phyloP scores from a whole-genome alignment of 169 alveolate genomes.

The Cyclospora cayetanensis region DNA sequence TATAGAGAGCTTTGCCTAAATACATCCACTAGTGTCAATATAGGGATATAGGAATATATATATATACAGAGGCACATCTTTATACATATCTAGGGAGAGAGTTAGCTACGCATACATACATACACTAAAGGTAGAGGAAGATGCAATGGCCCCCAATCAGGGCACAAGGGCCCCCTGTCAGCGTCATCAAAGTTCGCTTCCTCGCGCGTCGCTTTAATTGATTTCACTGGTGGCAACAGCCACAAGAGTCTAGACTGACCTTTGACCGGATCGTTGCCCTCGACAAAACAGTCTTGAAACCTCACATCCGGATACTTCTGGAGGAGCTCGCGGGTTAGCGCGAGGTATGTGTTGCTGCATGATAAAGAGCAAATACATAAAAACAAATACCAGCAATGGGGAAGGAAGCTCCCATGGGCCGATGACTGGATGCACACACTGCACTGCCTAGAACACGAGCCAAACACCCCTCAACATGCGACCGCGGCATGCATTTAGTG shows the following conservation, averaged over 20 bases:
- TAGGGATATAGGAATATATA: neutral
- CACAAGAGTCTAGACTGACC: no score
- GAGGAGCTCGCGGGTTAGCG: conserved; percentile 73
- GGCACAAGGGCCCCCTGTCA: no score
- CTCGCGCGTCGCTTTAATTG: no score
- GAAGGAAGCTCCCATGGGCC: neutral
- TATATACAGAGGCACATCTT: neutral
- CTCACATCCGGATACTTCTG: conserved; percentile 86
- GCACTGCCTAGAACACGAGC: neutral
- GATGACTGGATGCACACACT: neutral
- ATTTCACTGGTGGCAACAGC: no score
- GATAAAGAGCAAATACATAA: neutral
- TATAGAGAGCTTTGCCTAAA: neutral
- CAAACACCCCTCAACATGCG: no score
- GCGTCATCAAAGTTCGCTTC: no score
- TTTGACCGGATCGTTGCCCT: conserved; percentile 82
- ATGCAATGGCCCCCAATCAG: neutral
- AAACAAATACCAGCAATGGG: neutral
- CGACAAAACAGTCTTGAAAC: conserved; percentile 84
- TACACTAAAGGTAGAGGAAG: neutral
- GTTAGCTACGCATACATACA: neutral
- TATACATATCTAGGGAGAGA: neutral
- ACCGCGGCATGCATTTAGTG: neutral
- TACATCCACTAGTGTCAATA: neutral
- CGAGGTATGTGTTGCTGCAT: conserved; percentile 42